Conservation (phyloP, 768 basidiomycete genomes). For the Baorangia bicolor region DNA sequence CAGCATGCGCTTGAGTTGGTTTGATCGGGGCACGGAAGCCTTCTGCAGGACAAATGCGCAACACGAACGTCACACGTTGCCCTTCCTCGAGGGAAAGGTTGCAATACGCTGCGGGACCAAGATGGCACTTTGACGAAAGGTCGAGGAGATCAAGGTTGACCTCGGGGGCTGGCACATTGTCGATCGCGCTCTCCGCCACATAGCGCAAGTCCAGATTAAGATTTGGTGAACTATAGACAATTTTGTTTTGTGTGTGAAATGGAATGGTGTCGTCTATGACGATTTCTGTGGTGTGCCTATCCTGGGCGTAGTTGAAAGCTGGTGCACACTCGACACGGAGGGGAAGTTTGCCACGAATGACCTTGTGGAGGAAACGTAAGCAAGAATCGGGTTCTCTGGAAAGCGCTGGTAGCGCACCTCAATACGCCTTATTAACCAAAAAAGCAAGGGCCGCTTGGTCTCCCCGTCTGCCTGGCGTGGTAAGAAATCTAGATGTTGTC, state of each 20-base stretch:
- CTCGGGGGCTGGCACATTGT: slow-evolving; percentile 48
- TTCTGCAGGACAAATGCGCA: slow-evolving; percentile 65
- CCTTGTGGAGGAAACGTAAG: slow-evolving; percentile 35
- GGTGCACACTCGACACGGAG: slow-evolving; percentile 89
- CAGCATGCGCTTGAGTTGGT: slow-evolving; percentile 40
- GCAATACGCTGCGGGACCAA: slow-evolving; percentile 61
- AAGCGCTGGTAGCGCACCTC: slow-evolving; percentile 43
- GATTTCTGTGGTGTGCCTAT: slow-evolving; percentile 63
- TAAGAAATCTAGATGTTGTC: slow-evolving; percentile 59
- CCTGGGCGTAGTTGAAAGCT: slow-evolving; percentile 92
- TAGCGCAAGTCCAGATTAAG: slow-evolving; percentile 77
- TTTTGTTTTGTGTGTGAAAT: slow-evolving; percentile 50
- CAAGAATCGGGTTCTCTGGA: not conserved
- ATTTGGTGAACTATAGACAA: slow-evolving; percentile 55
- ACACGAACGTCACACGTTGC: slow-evolving; percentile 85
- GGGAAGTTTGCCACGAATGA: slow-evolving; percentile 80
- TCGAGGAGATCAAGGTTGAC: slow-evolving; percentile 63
- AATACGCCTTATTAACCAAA: slow-evolving; percentile 82
- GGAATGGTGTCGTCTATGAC: slow-evolving; percentile 47
- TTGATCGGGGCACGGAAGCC: slow-evolving; percentile 9
- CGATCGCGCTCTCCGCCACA: slow-evolving; percentile 56
- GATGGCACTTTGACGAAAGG: slow-evolving; percentile 67
- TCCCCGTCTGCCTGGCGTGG: slow-evolving; percentile 53
- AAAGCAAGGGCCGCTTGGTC: slow-evolving; percentile 62
- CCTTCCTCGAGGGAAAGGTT: slow-evolving; percentile 75